Conservation (phyloP, 139 green algal species). For the Nannochloris sp. region DNA sequence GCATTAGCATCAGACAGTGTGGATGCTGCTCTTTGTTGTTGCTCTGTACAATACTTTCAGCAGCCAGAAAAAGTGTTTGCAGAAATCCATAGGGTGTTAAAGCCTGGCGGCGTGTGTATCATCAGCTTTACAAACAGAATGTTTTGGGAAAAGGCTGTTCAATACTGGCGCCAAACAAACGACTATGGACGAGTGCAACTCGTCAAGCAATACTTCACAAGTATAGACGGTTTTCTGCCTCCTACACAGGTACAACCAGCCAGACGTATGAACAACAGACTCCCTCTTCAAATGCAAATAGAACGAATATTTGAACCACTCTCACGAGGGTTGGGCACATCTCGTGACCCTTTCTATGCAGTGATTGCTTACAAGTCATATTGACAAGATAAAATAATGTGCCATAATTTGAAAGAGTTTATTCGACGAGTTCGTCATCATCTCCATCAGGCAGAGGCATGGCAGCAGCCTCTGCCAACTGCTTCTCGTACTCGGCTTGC, state of each 20-base stretch:
- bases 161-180: slow-evolving; percentile 62
- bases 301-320: background rate
- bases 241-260: slow-evolving; percentile 47
- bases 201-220: slow-evolving; percentile 68
- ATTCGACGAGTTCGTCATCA: slow-evolving; percentile 63
- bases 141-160: slow-evolving; percentile 77
- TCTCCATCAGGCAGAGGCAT: slow-evolving; percentile 72
- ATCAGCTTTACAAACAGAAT: slow-evolving; percentile 77
- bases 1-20: slow-evolving; percentile 45
- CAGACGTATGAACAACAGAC: too few relatives aligned
- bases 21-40: slow-evolving; percentile 62
- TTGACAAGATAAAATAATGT: background rate
- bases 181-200: slow-evolving; percentile 51
- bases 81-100: slow-evolving; percentile 78
- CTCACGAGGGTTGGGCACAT: background rate
- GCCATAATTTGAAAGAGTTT: slow-evolving; percentile 2
- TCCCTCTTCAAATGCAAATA: background rate
- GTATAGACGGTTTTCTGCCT: slow-evolving; percentile 52
- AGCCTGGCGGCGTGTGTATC: slow-evolving; percentile 72
- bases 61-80: slow-evolving; percentile 76
- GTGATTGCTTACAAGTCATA: slow-evolving; percentile 49
- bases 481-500: slow-evolving; percentile 74
- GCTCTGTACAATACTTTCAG: slow-evolving; percentile 71
- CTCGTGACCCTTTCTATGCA: slow-evolving; percentile 68
- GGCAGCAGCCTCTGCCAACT: slow-evolving; percentile 57